These are phyloP conservation scores for Trichosporon sp. DNA, from an alignment of 1,284 basidiomycete genomes.

Conservation along the genomic window DNA sequence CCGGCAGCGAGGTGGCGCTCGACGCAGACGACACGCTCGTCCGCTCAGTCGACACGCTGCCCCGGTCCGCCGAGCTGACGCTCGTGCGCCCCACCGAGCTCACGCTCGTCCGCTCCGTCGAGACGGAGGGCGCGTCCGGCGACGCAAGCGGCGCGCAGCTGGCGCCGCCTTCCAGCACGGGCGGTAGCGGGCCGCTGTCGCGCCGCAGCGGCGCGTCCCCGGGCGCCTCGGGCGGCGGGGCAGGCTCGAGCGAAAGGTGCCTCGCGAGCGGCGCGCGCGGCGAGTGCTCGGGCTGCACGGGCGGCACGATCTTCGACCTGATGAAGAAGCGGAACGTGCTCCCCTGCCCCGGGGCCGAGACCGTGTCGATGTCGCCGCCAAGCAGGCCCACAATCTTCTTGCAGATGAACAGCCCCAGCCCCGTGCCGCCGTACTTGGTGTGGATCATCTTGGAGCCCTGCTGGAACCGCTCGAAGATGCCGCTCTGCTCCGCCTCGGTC, in stretches of 20 bases:
- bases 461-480: constrained; percentile 45
- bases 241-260: not conserved
- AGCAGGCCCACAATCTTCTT: constrained; percentile 30
- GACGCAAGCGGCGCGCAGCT: not conserved
- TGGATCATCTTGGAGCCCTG: constrained; percentile 37
- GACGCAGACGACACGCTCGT: not conserved
- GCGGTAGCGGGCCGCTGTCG: too few species aligned
- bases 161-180: not conserved
- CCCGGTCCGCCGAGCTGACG: not conserved
- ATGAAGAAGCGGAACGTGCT: constrained; percentile 51
- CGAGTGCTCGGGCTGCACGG: not conserved
- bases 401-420: constrained; percentile 40
- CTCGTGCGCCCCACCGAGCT: not conserved
- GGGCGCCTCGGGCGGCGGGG: not conserved
- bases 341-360: constrained; percentile 26
- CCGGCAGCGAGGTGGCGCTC: not conserved
- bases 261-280: not conserved
- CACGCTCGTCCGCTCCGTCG: not conserved
- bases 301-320: not conserved
- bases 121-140: not conserved
- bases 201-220: not conserved
- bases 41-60: not conserved
- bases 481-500: constrained; percentile 33
- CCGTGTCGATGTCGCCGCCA: constrained; percentile 35
- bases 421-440: constrained; percentile 35